Evolutionary conservation across 1,139 yeast species (phyloP).

Genomic region (Casaregolazyma lundiana): DNA sequence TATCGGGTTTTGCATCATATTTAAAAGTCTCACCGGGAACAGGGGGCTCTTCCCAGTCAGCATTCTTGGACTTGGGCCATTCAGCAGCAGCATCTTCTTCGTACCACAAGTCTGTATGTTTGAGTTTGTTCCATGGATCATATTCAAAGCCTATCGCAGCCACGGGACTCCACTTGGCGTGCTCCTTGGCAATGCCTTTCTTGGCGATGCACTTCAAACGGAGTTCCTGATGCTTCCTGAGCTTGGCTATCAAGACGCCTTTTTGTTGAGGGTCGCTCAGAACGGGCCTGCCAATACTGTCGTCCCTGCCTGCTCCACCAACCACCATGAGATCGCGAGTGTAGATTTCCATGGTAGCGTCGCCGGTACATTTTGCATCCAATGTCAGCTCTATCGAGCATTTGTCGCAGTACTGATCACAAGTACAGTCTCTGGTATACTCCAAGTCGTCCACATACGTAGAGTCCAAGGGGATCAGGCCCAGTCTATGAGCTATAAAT

Average conservation of each 20-base stretch:
- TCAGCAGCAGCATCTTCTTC: slow-evolving; percentile 84
- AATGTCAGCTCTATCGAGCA: slow-evolving; percentile 86
- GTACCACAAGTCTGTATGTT: slow-evolving; percentile 95
- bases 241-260: slow-evolving; percentile 86
- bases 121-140: slow-evolving; percentile 98
- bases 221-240: slow-evolving; percentile 89
- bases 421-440: slow-evolving; percentile 91
- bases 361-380: slow-evolving; percentile 84
- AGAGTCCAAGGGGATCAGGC: slow-evolving; percentile 83
- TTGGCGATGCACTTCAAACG: slow-evolving; percentile 89
- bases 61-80: slow-evolving; percentile 87
- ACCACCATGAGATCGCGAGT: slow-evolving; percentile 69
- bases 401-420: slow-evolving; percentile 94
- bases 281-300: slow-evolving; percentile 69
- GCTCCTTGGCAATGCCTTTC: slow-evolving; percentile 97
- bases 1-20: slow-evolving; percentile 73
- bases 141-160: slow-evolving; percentile 97
- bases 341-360: slow-evolving; percentile 83
- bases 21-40: slow-evolving; percentile 85
- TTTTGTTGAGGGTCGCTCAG: slow-evolving; percentile 67
- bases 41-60: slow-evolving; percentile 96
- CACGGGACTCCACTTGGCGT: slow-evolving; percentile 97
- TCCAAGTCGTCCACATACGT: slow-evolving; percentile 63
- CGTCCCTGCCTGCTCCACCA: slow-evolving; percentile 39
- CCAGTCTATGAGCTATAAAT: slow-evolving; percentile 87